These are phyloP conservation scores for Apophysomyces variabilis DNA, from an alignment of 371 early-diverging fungal genomes.

Conservation along the genomic window DNA sequence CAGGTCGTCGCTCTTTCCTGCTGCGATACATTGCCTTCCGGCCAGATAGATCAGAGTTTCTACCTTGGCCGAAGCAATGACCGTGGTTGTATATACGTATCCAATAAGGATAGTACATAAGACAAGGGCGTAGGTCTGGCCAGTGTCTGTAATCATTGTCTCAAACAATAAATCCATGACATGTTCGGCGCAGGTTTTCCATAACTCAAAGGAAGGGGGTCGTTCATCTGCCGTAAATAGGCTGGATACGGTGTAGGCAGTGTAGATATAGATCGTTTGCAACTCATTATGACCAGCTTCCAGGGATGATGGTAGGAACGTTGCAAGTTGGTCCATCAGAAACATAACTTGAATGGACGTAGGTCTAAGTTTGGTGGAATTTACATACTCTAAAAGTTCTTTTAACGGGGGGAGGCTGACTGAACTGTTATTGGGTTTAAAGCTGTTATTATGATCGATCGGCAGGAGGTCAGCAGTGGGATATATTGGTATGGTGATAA, in stretches of 20 bases:
- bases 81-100: constrained; percentile 20
- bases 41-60: constrained; percentile 9
- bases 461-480: constrained; percentile 21
- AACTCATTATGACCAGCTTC: not conserved
- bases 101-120: constrained; percentile 22
- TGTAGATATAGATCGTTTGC: not conserved
- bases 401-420: not conserved
- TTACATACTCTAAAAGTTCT: not conserved
- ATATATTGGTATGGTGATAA: constrained; percentile 43
- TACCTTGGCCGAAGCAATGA: constrained; percentile 9
- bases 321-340: not conserved
- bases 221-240: not conserved
- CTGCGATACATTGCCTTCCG: not conserved
- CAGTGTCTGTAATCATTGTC: constrained; percentile 11
- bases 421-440: not conserved
- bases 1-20: not conserved
- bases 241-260: constrained; percentile 4
- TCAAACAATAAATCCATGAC: constrained; percentile 17
- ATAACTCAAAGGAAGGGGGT: not conserved
- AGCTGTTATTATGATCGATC: not conserved
- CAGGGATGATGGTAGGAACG: not conserved
- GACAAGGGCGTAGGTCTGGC: constrained; percentile 15
- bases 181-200: constrained; percentile 19
- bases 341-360: not conserved
- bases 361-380: not conserved